Evolutionary conservation across 2,329 filamentous ascomycete species (phyloP), one percentile per base, ranked within the genome.

Genomic region (Phoma sp.): DNA sequence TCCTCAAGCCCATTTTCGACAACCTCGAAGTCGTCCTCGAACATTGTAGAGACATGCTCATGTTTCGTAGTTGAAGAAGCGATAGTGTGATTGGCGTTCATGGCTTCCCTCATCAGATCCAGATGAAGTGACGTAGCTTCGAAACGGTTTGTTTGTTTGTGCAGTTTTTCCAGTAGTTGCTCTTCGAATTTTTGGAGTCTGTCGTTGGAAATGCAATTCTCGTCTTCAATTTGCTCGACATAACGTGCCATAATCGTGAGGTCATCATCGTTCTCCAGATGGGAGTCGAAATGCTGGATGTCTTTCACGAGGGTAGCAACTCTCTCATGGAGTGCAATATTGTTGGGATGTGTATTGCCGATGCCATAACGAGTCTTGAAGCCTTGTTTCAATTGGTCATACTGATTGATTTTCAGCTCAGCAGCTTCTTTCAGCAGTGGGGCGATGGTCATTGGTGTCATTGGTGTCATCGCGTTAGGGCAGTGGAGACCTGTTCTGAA

Each of bases 71-170:
- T 35, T 13, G 57, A 31, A 10, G 48, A 43, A 8, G 62, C 63
- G 15, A 6, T 7, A 5, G 74, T 65, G 1, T 76, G 70, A 10
- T 73, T 67, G 1, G 75, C 72, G 2, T 56, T n/a, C 33, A 70
- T 60, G 10, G 52, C 60, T 40, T 72, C 61, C 32, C 51, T 64
- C 44, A 86, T 71, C 79, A 88, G 69, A 35, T 79, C 70, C 17
- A 82, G 81, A 65, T 86, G 87, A 29, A 88, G 76, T 6, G 78
- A 75, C 0, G 84, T 84, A 64, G 85, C 83, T 17, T 83, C 77
- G 61, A 85, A 81, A 54, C 82, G 84, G 43, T 80, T 76, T n/a
- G 78, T 78, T 60, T 84, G 77, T n/a, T 80, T 74, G 13, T 76
- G 67, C 5, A 87, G 60, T 31, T 80, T 78, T 24, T 76, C 68